Conservation (phyloP, 176 grass and related monocot species). For the Carex myosuroides region DNA sequence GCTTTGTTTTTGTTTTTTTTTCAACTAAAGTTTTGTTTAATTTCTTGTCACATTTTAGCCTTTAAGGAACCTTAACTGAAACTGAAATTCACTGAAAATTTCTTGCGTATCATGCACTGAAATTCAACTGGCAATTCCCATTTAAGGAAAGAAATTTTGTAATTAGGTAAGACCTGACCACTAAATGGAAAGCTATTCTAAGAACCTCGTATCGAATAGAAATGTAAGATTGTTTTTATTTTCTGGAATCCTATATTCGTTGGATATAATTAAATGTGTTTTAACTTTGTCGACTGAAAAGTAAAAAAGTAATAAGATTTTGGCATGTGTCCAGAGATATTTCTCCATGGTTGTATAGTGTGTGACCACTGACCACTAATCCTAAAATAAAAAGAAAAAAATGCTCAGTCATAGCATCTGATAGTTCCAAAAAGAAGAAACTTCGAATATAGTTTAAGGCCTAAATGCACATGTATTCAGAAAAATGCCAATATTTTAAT, state of each 20-base stretch:
- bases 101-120: neutral
- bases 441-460: neutral
- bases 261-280: neutral
- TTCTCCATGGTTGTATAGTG: neutral
- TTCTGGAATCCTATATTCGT: neutral
- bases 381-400: neutral
- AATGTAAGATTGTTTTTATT: neutral
- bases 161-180: neutral
- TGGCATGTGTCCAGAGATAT: neutral
- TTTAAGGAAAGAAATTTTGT: neutral
- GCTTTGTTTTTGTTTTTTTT: neutral
- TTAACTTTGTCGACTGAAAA: neutral
- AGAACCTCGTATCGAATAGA: neutral
- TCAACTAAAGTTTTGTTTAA: neutral
- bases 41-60: neutral
- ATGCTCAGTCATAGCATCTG: neutral
- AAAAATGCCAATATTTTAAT: neutral
- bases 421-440: neutral
- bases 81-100: neutral
- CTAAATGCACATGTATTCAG: neutral
- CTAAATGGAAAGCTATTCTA: neutral
- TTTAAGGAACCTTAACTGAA: neutral
- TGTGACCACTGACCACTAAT: neutral
- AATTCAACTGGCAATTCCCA: neutral
- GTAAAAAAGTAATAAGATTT: neutral